A percentile compares a stretch with the other conserved stretches of the same genome.
phyloP scores from a whole-genome alignment of 139 green algal genomes.

The Coelastrella sp. region DNA sequence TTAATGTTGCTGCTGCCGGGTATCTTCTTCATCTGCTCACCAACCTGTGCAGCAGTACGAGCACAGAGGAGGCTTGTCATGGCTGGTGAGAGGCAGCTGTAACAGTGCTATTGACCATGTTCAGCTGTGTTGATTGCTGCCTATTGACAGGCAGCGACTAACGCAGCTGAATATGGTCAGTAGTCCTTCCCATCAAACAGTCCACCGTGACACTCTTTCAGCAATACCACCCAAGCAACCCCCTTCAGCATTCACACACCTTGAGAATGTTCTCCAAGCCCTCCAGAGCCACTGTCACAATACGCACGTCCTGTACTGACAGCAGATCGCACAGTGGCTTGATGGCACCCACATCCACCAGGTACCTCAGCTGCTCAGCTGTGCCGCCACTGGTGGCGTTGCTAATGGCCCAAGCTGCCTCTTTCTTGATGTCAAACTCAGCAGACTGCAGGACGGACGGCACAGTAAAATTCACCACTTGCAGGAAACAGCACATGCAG shows the following conservation, averaged over 20 bases:
- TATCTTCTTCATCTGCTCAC: slow-evolving; percentile 66
- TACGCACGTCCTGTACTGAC: slow-evolving; percentile 87
- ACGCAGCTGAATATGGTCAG: too few species aligned
- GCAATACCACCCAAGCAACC: too few species aligned
- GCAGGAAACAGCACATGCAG: too few species aligned
- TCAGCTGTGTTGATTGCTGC: too few species aligned
- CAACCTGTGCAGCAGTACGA: slow-evolving; percentile 53
- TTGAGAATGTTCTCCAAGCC: slow-evolving; percentile 99
- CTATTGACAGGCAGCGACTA: too few species aligned
- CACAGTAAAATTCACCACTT: too few species aligned
- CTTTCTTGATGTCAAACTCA: slow-evolving; percentile 99
- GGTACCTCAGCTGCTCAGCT: slow-evolving; percentile 77
- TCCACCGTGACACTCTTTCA: too few species aligned
- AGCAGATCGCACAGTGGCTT: slow-evolving; percentile 98
- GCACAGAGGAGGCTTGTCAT: not conserved
- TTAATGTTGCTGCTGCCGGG: slow-evolving; percentile 76
- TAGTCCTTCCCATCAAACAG: too few species aligned
- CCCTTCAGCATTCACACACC: slow-evolving; percentile 61
- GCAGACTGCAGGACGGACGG: slow-evolving; percentile 42
- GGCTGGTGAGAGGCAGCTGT: not conserved
- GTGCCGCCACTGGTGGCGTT: slow-evolving; percentile 97
- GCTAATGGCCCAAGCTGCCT: slow-evolving; percentile 98
- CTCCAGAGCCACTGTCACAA: slow-evolving; percentile 98
- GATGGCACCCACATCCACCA: slow-evolving; percentile 93
- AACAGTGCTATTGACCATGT: not conserved